Evolutionary conservation across 345 rosid species (phyloP).

Genomic region (Citrus sp.): DNA sequence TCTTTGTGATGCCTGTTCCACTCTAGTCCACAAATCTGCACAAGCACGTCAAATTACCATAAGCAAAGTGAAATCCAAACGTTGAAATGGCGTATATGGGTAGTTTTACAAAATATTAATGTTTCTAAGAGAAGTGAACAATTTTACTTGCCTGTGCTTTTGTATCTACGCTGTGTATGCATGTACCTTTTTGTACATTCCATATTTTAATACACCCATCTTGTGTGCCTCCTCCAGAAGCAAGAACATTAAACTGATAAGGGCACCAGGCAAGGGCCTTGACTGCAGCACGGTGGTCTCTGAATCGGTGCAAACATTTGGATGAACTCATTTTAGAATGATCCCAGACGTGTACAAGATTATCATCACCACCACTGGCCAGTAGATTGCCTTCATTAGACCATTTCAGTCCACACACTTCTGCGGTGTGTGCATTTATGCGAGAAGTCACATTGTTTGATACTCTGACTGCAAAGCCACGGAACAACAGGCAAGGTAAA

Average conservation of each 20-base stretch:
- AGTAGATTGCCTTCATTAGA: constrained; percentile 39
- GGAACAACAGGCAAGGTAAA: not conserved
- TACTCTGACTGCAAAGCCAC: constrained; percentile 32
- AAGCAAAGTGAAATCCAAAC: not conserved
- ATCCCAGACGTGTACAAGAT: constrained; percentile 43
- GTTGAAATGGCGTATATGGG: not conserved
- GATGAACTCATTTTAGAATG: constrained; percentile 49
- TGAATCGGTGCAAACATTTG: constrained; percentile 31
- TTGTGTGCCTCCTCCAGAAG: constrained; percentile 52
- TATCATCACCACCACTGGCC: constrained; percentile 66
- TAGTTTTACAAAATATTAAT: not conserved
- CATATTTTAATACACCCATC: constrained; percentile 50
- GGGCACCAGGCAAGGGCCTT: constrained; percentile 68
- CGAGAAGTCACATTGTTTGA: constrained; percentile 23
- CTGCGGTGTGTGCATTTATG: constrained; percentile 33
- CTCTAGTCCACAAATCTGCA: constrained; percentile 49
- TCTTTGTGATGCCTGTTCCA: constrained; percentile 65
- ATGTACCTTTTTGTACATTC: constrained; percentile 36
- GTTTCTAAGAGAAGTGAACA: not conserved
- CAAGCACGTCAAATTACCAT: not conserved
- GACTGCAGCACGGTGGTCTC: constrained; percentile 44
- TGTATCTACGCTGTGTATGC: constrained; percentile 31
- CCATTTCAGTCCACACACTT: constrained; percentile 54
- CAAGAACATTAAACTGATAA: constrained; percentile 42
- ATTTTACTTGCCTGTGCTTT: constrained; percentile 42